Evolutionary conservation across 345 rosid species (phyloP), one percentile per base, ranked within the genome.

Genomic region (Heritiera fomes): DNA sequence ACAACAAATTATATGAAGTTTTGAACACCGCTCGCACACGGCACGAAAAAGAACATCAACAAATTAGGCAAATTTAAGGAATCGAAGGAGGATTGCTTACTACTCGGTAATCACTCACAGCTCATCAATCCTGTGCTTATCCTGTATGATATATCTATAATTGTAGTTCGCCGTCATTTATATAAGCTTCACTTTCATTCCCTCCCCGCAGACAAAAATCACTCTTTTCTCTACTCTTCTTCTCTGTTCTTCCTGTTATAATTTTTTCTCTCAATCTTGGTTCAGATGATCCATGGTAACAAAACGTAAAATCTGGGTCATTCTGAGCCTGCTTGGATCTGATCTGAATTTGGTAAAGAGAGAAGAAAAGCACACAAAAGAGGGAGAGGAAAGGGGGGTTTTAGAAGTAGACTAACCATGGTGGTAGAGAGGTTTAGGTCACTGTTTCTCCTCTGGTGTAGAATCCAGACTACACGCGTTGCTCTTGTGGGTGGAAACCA

Each of bases 401-500:
- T 5, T 5, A 50, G 14, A 49, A 46, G 23, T 43, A 47, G 52
- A 47, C 7, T 32, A 15, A 7, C 47, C 59, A 88, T 88, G 91
- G 89, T 84, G 76, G 55, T 73, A 38, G 80, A 84, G 85, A 84
- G 91, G 75, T 79, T 76, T 58, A 84, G 52, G 77, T 79, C 71
- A 60, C 71, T 87, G 89, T 75, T 87, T 77, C 79, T 84, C 64
- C 82, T 87, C 61, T 82, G 85, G 85, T 79, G 84, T 72, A 75
- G 88, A 82, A 72, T 71, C 72, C 82, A 10, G 87, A 79, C 49
- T 69, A 78, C 59, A 28, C 83, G 88, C 71, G 86, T 82, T 34
- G 84, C 86, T 63, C 90, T 89, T 79, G 87, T 86, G 89, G 92
- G 90, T 87, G 90, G 90, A 62, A 89, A 89, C 79, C 90, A 89